These are phyloP conservation scores for Podosphaera fusca DNA, from an alignment of 2,329 filamentous ascomycete genomes.

Conservation along the genomic window DNA sequence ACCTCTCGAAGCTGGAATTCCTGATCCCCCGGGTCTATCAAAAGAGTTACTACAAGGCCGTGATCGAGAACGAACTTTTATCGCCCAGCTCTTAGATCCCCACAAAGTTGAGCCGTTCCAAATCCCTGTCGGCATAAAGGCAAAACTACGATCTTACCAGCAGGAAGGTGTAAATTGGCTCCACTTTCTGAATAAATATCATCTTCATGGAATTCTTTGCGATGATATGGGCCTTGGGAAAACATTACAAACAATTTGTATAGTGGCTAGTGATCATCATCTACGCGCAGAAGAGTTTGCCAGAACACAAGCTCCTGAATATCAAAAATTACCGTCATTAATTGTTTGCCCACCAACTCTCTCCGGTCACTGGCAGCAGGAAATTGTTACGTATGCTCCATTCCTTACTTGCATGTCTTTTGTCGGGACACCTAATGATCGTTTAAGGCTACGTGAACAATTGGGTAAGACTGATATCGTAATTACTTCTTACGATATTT, in stretches of 20 bases:
- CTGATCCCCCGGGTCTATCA: constrained; percentile 82
- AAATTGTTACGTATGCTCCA: constrained; percentile 84
- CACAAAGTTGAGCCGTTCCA: constrained; percentile 90
- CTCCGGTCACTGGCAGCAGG: constrained; percentile 96
- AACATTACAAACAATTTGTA: constrained; percentile 90
- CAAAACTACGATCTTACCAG: constrained; percentile 86
- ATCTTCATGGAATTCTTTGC: constrained; percentile 91
- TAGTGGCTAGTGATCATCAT: constrained; percentile 94
- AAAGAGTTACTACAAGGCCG: constrained; percentile 70
- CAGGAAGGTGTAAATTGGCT: constrained; percentile 99
- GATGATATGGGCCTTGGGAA: constrained; percentile 99
- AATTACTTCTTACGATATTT: constrained; percentile 95
- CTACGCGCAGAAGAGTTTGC: constrained; percentile 74
- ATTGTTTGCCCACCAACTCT: constrained; percentile 92
- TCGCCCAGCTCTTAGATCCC: constrained; percentile 82
- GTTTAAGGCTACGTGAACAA: constrained; percentile 42
- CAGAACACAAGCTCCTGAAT: constrained; percentile 57
- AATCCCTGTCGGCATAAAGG: constrained; percentile 92
- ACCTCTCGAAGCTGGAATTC: constrained; percentile 87
- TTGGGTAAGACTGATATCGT: constrained; percentile 72
- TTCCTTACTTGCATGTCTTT: constrained; percentile 82
- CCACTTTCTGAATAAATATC: constrained; percentile 91
- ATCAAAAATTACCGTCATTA: constrained; percentile 61
- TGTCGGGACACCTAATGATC: constrained; percentile 67
- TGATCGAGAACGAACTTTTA: constrained; percentile 88